These are phyloP conservation scores for Typha latifolia DNA, from an alignment of 176 grass and related monocot genomes.

Conservation along the genomic window DNA sequence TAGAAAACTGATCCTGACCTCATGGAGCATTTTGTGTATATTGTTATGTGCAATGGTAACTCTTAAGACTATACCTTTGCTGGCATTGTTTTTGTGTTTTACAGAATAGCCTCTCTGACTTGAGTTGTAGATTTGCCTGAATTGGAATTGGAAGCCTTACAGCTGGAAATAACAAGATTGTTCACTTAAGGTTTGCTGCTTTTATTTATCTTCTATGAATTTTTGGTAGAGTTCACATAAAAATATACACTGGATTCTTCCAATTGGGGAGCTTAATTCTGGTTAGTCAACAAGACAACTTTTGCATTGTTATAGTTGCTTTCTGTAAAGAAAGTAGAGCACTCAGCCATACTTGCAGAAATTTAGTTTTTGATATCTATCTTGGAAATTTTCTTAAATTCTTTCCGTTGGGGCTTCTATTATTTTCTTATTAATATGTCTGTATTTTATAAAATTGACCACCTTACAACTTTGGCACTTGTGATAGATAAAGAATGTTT, in stretches of 20 bases:
- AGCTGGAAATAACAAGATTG: neutral
- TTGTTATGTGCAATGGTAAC: constrained; percentile 11
- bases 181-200: constrained; percentile 1
- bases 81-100: neutral
- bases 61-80: constrained; percentile 11
- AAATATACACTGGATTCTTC: neutral
- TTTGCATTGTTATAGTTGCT: neutral
- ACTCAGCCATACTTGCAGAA: too few species aligned
- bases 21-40: constrained; percentile 1
- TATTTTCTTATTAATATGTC: too few species aligned
- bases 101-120: constrained; percentile 18
- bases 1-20: neutral
- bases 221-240: neutral
- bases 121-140: constrained; percentile 19
- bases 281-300: neutral
- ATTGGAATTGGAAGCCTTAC: neutral
- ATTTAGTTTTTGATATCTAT: too few species aligned
- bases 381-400: too few species aligned
- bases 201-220: neutral
- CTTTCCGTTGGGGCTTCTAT: too few species aligned
- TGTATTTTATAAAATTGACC: too few species aligned
- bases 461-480: too few species aligned
- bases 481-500: too few species aligned
- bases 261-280: neutral
- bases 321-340: too few species aligned